Percentiles rank a stretch among this genome's conserved stretches.
These are phyloP conservation scores for Xylaria bambusicola DNA, from an alignment of 495 filamentous ascomycete species.

Conservation along the genomic window DNA sequence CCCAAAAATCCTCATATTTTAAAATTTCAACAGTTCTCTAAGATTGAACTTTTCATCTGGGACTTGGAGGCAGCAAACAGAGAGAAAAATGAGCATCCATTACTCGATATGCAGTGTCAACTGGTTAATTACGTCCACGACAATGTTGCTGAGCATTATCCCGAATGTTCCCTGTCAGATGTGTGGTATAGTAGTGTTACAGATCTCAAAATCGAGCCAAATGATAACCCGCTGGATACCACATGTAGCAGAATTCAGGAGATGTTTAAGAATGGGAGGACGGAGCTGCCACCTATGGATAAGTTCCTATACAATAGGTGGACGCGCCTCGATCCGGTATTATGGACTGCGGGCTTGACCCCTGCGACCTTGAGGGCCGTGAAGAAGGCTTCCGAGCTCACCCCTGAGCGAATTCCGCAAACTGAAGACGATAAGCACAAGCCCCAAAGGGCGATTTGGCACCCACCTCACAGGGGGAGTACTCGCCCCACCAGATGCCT, in stretches of 20 bases:
- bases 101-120: slow-evolving; percentile 43
- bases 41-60: slow-evolving; percentile 51
- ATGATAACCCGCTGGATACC: slow-evolving; percentile 20
- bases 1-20: slow-evolving; percentile 34
- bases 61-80: slow-evolving; percentile 33
- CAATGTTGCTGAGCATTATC: slow-evolving; percentile 25
- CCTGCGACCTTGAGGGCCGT: neutral
- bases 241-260: slow-evolving; percentile 21
- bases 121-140: slow-evolving; percentile 36
- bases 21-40: neutral
- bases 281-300: slow-evolving; percentile 33
- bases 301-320: slow-evolving; percentile 24
- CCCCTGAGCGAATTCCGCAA: slow-evolving; percentile 18
- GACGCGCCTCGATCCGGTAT: slow-evolving; percentile 9
- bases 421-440: slow-evolving; percentile 25
- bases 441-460: slow-evolving; percentile 42
- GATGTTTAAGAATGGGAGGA: slow-evolving; percentile 26
- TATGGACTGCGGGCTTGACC: slow-evolving; percentile 11
- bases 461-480: slow-evolving; percentile 37
- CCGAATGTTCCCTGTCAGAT: slow-evolving; percentile 27
- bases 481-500: slow-evolving; percentile 33
- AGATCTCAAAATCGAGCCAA: neutral
- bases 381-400: neutral
- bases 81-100: slow-evolving; percentile 7
- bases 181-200: slow-evolving; percentile 43